Conservation (phyloP, 768 basidiomycete genomes). For the Podaxis sp. region DNA sequence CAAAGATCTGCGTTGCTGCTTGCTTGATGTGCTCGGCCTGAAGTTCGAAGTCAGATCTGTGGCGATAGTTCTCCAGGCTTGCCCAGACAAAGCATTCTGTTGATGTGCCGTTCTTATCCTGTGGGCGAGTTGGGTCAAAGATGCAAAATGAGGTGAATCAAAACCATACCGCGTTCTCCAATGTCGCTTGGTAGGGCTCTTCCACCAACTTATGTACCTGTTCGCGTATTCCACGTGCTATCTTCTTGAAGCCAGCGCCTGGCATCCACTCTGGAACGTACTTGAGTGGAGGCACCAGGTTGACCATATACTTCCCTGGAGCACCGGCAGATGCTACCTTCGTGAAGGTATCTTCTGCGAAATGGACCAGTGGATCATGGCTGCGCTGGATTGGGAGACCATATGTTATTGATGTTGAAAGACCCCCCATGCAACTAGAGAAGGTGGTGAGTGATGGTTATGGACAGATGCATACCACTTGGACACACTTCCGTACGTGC, state of each 20-base stretch:
- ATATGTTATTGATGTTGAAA: conserved; percentile 10
- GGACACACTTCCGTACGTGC: not conserved
- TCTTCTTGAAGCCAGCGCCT: conserved; percentile 12
- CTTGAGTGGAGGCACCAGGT: conserved; percentile 8
- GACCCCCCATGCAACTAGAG: not conserved
- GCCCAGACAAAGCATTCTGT: not conserved
- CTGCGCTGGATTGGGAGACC: conserved; percentile 6
- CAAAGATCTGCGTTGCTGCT: conserved; percentile 3
- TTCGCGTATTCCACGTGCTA: not conserved
- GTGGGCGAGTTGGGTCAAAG: not conserved
- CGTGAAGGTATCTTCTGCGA: not conserved
- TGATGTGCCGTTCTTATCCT: not conserved
- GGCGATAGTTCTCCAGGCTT: not conserved
- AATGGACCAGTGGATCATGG: not conserved
- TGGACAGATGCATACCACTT: not conserved
- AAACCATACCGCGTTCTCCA: not conserved
- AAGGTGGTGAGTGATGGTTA: not conserved
- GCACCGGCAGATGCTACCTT: not conserved
- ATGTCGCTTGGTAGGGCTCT: not conserved
- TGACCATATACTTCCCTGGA: conserved; percentile 7
- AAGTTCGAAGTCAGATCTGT: not conserved
- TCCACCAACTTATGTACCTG: not conserved
- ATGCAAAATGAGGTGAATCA: not conserved
- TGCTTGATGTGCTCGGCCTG: not conserved
- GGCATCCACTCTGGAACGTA: conserved; percentile 16